Percentiles rank a stretch among this genome's conserved stretches.
Conservation (phyloP, 345 rosid species). For the Hibiscus tridactylites region DNA sequence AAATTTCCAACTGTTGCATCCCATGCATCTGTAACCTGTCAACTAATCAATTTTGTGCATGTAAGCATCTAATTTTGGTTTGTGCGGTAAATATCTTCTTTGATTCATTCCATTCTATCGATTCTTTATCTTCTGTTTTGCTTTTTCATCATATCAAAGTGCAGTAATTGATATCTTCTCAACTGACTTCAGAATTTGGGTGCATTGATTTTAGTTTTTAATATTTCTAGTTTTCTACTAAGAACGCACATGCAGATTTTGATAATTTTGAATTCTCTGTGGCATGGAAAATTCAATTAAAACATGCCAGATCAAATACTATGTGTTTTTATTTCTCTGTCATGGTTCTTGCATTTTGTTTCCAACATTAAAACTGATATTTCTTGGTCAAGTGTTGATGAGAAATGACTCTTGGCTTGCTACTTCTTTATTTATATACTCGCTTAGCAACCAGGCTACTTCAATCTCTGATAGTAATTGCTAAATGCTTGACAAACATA, state of each 20-base stretch:
- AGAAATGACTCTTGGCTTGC: too few relatives aligned
- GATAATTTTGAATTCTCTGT: not conserved
- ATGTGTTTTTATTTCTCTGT: not conserved
- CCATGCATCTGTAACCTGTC: not conserved
- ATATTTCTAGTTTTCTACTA: not conserved
- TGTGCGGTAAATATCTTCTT: not conserved
- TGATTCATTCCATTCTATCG: not conserved
- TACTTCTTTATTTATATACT: too few relatives aligned
- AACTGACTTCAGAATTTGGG: not conserved
- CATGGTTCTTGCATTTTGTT: not conserved
- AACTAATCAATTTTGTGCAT: not conserved
- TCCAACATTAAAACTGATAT: not conserved
- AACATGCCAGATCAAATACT: not conserved
- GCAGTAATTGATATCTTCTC: too few relatives aligned
- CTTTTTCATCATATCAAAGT: too few relatives aligned
- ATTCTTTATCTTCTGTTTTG: too few relatives aligned
- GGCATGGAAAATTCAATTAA: too few relatives aligned
- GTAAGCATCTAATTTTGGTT: not conserved
- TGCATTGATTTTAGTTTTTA: not conserved
- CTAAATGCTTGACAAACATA: too few relatives aligned
- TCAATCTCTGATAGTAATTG: too few relatives aligned
- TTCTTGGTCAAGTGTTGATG: not conserved
- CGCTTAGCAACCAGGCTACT: too few relatives aligned
- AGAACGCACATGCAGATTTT: not conserved
- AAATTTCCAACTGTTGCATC: too few relatives aligned